Conservation (phyloP, 768 basidiomycete species). For the Termitomyces sp. region DNA sequence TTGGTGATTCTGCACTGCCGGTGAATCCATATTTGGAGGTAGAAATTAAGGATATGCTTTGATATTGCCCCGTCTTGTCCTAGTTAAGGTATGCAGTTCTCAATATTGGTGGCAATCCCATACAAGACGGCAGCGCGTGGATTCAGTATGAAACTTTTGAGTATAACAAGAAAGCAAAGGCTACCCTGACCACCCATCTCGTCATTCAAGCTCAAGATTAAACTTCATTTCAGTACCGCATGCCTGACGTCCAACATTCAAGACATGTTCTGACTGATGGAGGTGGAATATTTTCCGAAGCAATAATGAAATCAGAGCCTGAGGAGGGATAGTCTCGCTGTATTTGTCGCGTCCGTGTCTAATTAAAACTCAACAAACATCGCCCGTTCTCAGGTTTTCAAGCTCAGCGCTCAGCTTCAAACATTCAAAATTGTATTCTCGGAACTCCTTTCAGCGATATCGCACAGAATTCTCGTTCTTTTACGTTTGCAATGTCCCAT, state of each 20-base stretch:
- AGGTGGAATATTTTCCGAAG: no score
- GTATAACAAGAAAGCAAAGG: neutral
- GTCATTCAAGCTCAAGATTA: neutral
- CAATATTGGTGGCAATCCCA: neutral
- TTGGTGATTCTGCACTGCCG: neutral
- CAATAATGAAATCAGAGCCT: no score
- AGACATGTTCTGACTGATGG: neutral
- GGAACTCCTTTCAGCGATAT: neutral
- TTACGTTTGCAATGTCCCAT: no score
- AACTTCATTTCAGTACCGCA: neutral
- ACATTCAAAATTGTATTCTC: no score
- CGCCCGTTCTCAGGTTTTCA: no score
- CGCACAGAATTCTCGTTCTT: neutral
- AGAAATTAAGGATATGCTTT: neutral
- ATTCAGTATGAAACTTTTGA: neutral
- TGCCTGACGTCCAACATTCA: neutral
- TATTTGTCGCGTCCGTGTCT: no score
- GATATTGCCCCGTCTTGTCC: neutral
- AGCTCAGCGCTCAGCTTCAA: neutral
- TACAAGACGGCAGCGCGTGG: neutral
- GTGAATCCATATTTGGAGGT: neutral
- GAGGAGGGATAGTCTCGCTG: no score
- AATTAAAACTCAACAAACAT: no score
- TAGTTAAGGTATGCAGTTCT: no score
- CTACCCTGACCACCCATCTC: neutral